phyloP scores from a whole-genome alignment of 371 early-diverging fungal species.

The Mucor sp. region DNA sequence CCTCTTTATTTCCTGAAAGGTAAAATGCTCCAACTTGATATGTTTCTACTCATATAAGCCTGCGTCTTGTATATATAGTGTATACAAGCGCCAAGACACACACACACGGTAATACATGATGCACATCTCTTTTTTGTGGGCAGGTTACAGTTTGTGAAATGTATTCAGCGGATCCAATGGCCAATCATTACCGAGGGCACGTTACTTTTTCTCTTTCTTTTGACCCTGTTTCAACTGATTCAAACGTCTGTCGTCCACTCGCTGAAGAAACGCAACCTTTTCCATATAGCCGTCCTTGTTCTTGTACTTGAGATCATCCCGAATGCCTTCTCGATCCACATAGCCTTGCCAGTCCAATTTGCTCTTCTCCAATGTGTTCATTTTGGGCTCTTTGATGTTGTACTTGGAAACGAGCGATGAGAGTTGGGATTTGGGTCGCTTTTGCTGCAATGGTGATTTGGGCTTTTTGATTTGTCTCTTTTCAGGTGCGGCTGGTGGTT shows the following conservation, averaged over 20 bases:
- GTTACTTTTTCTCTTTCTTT: slow-evolving; percentile 22
- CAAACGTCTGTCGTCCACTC: slow-evolving; percentile 59
- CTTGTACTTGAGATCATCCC: slow-evolving; percentile 65
- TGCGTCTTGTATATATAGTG: background rate
- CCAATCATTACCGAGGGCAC: background rate
- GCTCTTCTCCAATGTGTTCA: slow-evolving; percentile 74
- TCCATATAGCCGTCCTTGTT: slow-evolving; percentile 76
- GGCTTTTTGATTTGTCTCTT: background rate
- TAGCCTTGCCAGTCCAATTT: slow-evolving; percentile 72
- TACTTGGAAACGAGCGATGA: slow-evolving; percentile 61
- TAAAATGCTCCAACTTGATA: background rate
- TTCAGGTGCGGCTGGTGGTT: background rate
- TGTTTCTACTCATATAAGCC: too few relatives aligned
- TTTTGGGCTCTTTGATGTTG: slow-evolving; percentile 66
- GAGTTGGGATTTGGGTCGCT: slow-evolving; percentile 53
- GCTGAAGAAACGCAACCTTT: slow-evolving; percentile 61
- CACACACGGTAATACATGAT: background rate
- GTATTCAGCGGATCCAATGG: background rate
- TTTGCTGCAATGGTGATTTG: background rate
- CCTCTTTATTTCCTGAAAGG: background rate
- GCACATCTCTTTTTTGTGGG: background rate
- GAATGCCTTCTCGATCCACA: slow-evolving; percentile 68
- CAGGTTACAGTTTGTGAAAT: background rate
- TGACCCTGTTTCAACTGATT: slow-evolving; percentile 48
- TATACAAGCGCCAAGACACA: background rate